These are phyloP conservation scores for Hortiboletus campestris DNA, from an alignment of 768 basidiomycete species.

Conservation along the genomic window DNA sequence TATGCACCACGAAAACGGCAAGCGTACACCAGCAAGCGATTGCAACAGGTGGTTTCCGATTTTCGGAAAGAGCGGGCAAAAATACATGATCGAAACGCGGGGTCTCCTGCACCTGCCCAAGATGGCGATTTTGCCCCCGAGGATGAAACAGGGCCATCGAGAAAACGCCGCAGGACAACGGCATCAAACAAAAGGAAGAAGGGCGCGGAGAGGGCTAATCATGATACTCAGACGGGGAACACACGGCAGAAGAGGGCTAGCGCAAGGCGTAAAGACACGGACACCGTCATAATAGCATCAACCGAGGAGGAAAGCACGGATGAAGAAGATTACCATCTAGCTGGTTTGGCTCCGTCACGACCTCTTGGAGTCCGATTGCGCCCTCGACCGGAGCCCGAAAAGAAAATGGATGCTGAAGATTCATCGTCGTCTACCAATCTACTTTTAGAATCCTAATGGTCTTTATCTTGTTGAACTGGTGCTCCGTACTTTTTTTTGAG, in stretches of 20 bases:
- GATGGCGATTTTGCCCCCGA: constrained; percentile 29
- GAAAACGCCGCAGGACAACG: constrained; percentile 33
- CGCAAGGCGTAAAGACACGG: not conserved
- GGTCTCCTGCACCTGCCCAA: constrained; percentile 20
- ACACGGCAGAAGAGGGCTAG: constrained; percentile 1
- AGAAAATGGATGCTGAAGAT: constrained; percentile 17
- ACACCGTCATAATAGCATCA: not conserved
- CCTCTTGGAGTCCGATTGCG: constrained; percentile 37
- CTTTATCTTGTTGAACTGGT: not conserved
- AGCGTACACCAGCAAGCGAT: constrained; percentile 80
- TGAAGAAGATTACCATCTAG: constrained; percentile 6
- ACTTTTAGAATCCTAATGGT: constrained; percentile 1
- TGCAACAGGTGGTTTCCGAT: constrained; percentile 84
- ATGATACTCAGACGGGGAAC: not conserved
- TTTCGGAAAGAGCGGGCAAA: constrained; percentile 54
- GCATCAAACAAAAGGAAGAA: constrained; percentile 12
- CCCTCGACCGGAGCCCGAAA: constrained; percentile 40
- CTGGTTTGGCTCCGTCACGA: constrained; percentile 10
- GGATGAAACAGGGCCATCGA: constrained; percentile 25
- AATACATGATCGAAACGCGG: constrained; percentile 13
- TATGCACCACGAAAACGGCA: constrained; percentile 77
- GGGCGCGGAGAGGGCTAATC: not conserved
- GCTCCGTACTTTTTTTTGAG: not conserved
- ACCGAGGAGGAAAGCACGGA: constrained; percentile 18
- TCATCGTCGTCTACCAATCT: not conserved